These are phyloP conservation scores for Orbilia brochopaga DNA, from an alignment of 2,329 filamentous ascomycete genomes.

Conservation along the genomic window DNA sequence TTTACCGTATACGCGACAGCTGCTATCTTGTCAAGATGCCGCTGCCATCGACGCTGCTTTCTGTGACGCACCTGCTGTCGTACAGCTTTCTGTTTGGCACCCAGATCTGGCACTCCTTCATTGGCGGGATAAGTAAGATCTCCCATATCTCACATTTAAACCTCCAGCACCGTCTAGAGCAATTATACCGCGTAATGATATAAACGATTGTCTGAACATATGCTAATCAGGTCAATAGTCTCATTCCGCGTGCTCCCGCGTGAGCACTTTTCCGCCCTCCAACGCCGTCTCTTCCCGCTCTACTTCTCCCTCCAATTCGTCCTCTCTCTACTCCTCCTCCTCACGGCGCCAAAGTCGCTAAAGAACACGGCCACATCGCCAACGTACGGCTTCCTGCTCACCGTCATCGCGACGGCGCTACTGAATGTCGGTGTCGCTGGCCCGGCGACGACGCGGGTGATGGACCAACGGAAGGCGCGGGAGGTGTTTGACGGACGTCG, in stretches of 20 bases:
- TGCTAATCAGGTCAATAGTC: too few species aligned
- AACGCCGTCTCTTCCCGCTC: constrained; percentile 80
- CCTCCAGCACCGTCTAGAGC: not conserved
- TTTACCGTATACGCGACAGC: too few species aligned
- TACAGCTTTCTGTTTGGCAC: constrained; percentile 88
- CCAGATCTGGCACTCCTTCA: constrained; percentile 85
- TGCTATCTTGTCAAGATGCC: constrained; percentile 51
- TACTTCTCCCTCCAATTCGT: constrained; percentile 86
- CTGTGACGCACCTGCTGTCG: constrained; percentile 52
- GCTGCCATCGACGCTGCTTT: constrained; percentile 50
- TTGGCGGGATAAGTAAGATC: constrained; percentile 60
- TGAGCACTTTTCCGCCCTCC: constrained; percentile 79
- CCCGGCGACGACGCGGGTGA: constrained; percentile 75
- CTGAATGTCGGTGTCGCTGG: constrained; percentile 64
- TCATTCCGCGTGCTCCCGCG: constrained; percentile 78
- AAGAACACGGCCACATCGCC: constrained; percentile 22
- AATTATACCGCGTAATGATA: constrained; percentile 57
- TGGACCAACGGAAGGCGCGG: constrained; percentile 78
- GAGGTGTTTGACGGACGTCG: constrained; percentile 59
- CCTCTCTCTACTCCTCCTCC: constrained; percentile 72
- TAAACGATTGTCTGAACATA: constrained; percentile 63
- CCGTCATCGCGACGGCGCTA: constrained; percentile 30
- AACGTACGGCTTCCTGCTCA: constrained; percentile 29
- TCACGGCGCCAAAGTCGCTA: constrained; percentile 76
- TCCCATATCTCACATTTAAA: not conserved